A percentile compares a stretch with the other conserved stretches of the same genome.
phyloP scores from a whole-genome alignment of 306 rosid genomes.

The Albizia julibrissin region DNA sequence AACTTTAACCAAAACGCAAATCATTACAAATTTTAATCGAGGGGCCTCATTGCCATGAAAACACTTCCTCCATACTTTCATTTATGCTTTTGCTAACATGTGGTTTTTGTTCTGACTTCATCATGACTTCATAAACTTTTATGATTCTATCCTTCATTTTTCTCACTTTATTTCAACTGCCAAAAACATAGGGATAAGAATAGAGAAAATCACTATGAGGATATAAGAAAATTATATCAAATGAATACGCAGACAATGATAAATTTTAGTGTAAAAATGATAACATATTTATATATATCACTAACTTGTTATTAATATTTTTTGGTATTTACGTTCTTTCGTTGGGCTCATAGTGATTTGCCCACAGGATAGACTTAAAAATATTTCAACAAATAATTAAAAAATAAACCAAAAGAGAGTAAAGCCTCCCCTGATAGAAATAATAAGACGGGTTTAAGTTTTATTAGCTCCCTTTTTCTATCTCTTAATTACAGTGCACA shows the following conservation, averaged over 20 bases:
- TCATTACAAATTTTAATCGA: conserved; percentile 31
- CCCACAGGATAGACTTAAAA: background rate
- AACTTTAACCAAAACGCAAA: conserved; percentile 37
- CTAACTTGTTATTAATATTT: too few species aligned
- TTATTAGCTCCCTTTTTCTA: background rate
- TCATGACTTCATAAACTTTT: background rate
- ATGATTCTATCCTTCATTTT: too few species aligned
- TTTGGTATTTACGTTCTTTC: too few species aligned
- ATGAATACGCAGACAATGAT: too few species aligned
- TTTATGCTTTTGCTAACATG: background rate
- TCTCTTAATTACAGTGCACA: background rate
- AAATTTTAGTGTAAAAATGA: too few species aligned
- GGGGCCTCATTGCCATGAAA: background rate
- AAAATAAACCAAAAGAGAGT: too few species aligned
- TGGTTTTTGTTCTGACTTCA: background rate
- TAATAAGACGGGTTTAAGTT: background rate
- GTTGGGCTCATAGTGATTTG: too few species aligned
- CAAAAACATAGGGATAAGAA: too few species aligned
- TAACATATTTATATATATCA: too few species aligned
- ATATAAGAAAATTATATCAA: too few species aligned
- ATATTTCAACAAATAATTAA: background rate
- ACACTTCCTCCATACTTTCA: background rate
- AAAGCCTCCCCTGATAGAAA: background rate
- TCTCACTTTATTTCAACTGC: background rate
- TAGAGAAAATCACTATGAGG: too few species aligned